A percentile compares a stretch with the other conserved stretches of the same genome.
phyloP scores from a whole-genome alignment of 2,329 filamentous ascomycete species.

The Juglanconis juglandina region DNA sequence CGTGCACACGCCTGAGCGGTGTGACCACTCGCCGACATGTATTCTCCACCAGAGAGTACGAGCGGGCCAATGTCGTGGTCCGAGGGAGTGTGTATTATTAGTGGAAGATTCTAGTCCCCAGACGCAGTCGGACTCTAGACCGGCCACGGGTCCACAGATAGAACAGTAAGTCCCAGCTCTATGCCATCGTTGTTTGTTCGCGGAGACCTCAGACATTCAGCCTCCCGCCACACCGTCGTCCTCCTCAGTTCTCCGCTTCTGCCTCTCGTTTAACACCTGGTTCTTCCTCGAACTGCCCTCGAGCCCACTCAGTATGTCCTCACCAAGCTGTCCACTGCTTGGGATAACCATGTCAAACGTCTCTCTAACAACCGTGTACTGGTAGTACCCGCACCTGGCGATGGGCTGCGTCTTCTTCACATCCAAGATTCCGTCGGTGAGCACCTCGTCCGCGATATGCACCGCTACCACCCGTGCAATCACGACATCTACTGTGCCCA shows the following conservation, averaged over 20 bases:
- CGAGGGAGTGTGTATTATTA: no score
- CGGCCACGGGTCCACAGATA: neutral
- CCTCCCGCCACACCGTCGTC: neutral
- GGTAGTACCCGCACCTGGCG: constrained; percentile 57
- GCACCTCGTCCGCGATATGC: constrained; percentile 51
- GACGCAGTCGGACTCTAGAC: no score
- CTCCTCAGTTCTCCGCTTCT: neutral
- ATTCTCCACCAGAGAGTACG: no score
- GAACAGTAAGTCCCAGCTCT: neutral
- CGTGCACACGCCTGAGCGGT: no score
- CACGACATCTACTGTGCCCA: constrained; percentile 56
- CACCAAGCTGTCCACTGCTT: constrained; percentile 9
- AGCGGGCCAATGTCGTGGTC: no score
- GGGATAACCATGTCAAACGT: constrained; percentile 59
- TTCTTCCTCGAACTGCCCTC: constrained; percentile 17
- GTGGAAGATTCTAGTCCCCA: no score
- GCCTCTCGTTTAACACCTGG: neutral
- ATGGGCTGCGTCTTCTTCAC: constrained; percentile 55
- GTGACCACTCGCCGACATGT: no score
- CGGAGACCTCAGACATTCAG: neutral
- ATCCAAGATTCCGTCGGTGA: constrained; percentile 55
- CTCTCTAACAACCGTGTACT: constrained; percentile 53
- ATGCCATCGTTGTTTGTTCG: neutral
- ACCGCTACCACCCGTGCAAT: constrained; percentile 56
- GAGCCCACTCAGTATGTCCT: constrained; percentile 19